Evolutionary conservation across 208 protist species (phyloP), one percentile per base, ranked within the genome.

Genomic region (Leishmania tarentolae): DNA sequence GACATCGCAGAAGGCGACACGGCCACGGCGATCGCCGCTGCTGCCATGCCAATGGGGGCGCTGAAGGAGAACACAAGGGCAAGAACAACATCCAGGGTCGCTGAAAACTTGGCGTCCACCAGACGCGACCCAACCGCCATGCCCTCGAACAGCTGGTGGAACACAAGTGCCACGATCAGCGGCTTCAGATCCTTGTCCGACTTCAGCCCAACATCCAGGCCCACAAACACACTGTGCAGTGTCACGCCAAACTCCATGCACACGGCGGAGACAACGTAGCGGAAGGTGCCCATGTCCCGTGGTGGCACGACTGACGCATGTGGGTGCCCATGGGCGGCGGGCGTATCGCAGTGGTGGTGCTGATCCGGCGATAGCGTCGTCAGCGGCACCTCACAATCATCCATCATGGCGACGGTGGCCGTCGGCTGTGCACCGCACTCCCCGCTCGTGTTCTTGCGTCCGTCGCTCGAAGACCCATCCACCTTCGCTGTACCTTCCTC

Each of bases 131-230:
- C 90, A 57, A 95, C 83, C 19, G 90, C 87, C 76, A 94, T 87
- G 35, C 92, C 92, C 80, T 94, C 92, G 68, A 95, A 95, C 44
- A 93, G 75, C 79, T 95, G 92, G 68, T 95, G 92, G 72, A 95
- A 92, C 73, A 87, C 81, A 19, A 93, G 75, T 17, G 92, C 92
- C 31, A 94, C 76, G 52, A 93, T 69, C 35, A 95, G 83, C 57
- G 83, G 81, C 65, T 83, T 86, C 46, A 92, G 86, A 52, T 92
- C 87, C 28, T 40, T 52, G 74, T 94, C 86, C 4, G 68, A 85
- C 1, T 83, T 85, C n/a, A 93, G 82, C 21, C 90, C 92, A 11
- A 95, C 77, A 3, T 89, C 76, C 8, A 95, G 13, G 40, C 92
- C 92, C 11, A 95, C 84, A 74, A 95, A 95, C 37, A 95, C 61